phyloP scores from a whole-genome alignment of 352 stramenopile species.

The Globisporangium iwayamae region DNA sequence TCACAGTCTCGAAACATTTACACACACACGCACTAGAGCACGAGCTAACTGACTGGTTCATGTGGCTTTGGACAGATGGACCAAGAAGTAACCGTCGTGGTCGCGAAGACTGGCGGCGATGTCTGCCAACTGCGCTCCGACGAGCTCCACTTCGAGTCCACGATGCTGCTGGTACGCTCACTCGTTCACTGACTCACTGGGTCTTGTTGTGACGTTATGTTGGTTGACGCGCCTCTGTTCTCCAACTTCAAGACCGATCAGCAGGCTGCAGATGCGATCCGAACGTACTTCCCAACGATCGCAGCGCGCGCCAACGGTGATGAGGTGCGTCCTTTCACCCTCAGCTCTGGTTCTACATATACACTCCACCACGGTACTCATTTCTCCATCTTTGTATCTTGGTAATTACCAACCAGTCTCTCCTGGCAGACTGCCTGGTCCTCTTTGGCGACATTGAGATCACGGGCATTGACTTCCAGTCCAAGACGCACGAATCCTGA shows the following conservation, averaged over 20 bases:
- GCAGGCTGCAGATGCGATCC: constrained; percentile 51
- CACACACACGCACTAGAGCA: background rate
- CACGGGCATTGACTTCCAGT: constrained; percentile 18
- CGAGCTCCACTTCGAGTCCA: constrained; percentile 34
- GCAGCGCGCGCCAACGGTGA: constrained; percentile 39
- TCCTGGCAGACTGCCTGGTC: constrained; percentile 42
- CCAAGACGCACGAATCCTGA: background rate
- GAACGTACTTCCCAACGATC: constrained; percentile 63
- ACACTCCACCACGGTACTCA: background rate
- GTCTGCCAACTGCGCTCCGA: constrained; percentile 52
- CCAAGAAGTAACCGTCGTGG: constrained; percentile 36
- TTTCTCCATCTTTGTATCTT: background rate
- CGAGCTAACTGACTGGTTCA: background rate
- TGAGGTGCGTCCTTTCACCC: constrained; percentile 18
- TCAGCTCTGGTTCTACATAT: background rate
- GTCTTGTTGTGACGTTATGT: too few relatives aligned
- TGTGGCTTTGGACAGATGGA: constrained; percentile 4
- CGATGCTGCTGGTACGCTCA: constrained; percentile 32
- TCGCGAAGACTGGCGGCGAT: constrained; percentile 60
- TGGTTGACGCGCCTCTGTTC: background rate
- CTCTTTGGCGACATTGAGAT: constrained; percentile 47
- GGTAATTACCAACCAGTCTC: background rate
- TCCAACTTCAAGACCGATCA: constrained; percentile 61
- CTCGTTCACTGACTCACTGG: too few relatives aligned
- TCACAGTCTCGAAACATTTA: background rate